phyloP scores from a whole-genome alignment of 148 eudicot species.

The Rhododendron henanense region DNA sequence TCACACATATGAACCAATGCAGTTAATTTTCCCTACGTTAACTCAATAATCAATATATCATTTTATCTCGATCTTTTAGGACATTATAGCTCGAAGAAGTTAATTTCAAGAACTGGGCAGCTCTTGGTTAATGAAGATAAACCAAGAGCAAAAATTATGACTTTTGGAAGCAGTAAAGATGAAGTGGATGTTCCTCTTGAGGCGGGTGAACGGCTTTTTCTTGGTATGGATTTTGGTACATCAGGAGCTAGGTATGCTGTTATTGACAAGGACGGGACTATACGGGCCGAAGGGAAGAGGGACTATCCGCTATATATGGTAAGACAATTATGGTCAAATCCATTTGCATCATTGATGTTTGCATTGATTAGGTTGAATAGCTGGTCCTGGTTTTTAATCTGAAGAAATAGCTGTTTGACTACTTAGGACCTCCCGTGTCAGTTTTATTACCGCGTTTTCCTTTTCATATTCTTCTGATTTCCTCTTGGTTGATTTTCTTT shows the following conservation, averaged over 20 bases:
- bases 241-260: conserved; percentile 93
- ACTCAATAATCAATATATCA: not conserved
- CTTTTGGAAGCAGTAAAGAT: conserved; percentile 16
- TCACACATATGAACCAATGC: not conserved
- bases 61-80: not conserved
- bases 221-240: conserved; percentile 96
- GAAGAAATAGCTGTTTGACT: not conserved
- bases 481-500: not conserved
- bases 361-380: not conserved
- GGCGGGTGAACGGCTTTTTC: conserved; percentile 44
- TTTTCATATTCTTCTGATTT: not conserved
- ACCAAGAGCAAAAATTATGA: conserved; percentile 7
- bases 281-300: conserved; percentile 65
- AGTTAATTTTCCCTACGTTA: not conserved
- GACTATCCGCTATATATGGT: conserved; percentile 69
- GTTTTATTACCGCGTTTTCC: not conserved
- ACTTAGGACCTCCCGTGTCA: not conserved
- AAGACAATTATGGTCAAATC: conserved; percentile 12
- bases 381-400: not conserved
- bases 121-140: not conserved
- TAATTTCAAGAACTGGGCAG: conserved; percentile 10
- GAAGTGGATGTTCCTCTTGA: conserved; percentile 8
- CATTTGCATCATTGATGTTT: not conserved
- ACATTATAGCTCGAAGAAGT: conserved; percentile 7
- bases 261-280: conserved; percentile 56